Evolutionary conservation across 2,329 filamentous ascomycete species (phyloP).

Genomic region (Aspergillus glaucus): DNA sequence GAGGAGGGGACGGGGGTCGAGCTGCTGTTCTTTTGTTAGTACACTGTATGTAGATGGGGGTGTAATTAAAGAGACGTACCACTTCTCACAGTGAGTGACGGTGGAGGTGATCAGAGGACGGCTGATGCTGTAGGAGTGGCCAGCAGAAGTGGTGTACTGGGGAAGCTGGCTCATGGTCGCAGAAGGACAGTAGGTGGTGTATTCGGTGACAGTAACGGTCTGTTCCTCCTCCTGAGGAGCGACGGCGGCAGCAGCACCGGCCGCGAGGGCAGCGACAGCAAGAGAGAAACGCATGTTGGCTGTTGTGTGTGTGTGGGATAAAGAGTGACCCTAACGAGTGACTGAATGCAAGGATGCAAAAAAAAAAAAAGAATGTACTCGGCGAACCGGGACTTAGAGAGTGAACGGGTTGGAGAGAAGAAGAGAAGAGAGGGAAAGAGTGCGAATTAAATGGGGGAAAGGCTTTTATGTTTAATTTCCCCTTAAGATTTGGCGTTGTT

Average conservation of each 20-base stretch:
- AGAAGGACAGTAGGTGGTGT: conserved; percentile 66
- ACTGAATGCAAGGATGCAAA: conserved; percentile 1
- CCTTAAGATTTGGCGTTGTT: neutral
- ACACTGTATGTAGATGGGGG: neutral
- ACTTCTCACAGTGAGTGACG: conserved; percentile 41
- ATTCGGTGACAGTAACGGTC: conserved; percentile 61
- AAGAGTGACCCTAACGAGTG: conserved; percentile 8
- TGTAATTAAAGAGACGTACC: conserved; percentile 22
- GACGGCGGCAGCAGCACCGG: conserved; percentile 29
- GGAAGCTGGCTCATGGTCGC: conserved; percentile 45
- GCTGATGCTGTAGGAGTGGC: conserved; percentile 58
- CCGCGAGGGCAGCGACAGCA: conserved; percentile 35
- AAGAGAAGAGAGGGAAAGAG: conserved; percentile 9
- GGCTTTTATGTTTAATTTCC: conserved; percentile 1
- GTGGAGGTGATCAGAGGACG: conserved; percentile 49
- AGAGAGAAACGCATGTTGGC: conserved; percentile 48
- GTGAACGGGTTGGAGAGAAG: conserved; percentile 46
- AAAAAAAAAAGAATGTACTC: conserved; percentile 33
- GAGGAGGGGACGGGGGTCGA: conserved; percentile 13
- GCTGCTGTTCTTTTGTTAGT: conserved; percentile 14
- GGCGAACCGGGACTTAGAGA: conserved; percentile 23
- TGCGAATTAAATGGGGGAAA: neutral
- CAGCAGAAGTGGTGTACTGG: conserved; percentile 65
- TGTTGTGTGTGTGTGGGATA: conserved; percentile 3
- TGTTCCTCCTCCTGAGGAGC: conserved; percentile 24